Evolutionary conservation across 2,329 filamentous ascomycete genomes (phyloP), one percentile per base, ranked within the genome.

Genomic region (Penicillium sp.): DNA sequence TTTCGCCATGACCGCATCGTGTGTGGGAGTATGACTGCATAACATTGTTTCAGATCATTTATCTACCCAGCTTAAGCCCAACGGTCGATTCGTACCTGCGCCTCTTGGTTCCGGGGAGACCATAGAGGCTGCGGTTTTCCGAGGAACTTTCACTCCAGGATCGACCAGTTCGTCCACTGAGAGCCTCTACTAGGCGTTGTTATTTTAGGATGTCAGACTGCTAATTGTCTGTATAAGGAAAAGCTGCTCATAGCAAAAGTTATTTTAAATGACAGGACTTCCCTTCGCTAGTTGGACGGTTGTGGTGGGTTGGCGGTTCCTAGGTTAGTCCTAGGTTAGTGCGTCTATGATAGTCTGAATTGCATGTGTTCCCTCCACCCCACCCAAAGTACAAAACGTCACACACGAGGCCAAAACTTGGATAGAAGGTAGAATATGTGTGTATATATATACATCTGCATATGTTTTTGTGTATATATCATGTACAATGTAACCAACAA

Each of bases 401-500:
- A 41, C 11, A 9, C 13, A 41, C 15, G 35, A 41, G 35, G 35
- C 15, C 45, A 47, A 21, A 23, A 47, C 45, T 47, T 41, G 11
- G 11, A 41, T 15, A 41, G 11, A 41, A 15, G 11, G 9, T 41
- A 41, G 35, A 41, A 26, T 5, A 49, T 21, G 21, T 23, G 19
- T 46, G 13, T 46, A 29, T 53, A 48, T 48, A 11, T 50, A 50
- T 50, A 29, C 29, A 49, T 29, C 9, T 11, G 15, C 21, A 26
- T 50, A 50, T 50, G 47, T 50, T 17, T 50, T 9, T 15, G 23
- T 29, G 4, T 50, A 50, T 50, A 29, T 23, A 53, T 53, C 41
- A 48, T 59, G 49, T 52, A 53, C 49, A 52, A 21, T 44, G 6
- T 30, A 35, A 21, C n/a, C 30, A 35, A 21, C 23, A 44, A 59